Base-by-base conservation (phyloP, 2,329 filamentous ascomycete species). In the Monilinia laxa region DNA sequence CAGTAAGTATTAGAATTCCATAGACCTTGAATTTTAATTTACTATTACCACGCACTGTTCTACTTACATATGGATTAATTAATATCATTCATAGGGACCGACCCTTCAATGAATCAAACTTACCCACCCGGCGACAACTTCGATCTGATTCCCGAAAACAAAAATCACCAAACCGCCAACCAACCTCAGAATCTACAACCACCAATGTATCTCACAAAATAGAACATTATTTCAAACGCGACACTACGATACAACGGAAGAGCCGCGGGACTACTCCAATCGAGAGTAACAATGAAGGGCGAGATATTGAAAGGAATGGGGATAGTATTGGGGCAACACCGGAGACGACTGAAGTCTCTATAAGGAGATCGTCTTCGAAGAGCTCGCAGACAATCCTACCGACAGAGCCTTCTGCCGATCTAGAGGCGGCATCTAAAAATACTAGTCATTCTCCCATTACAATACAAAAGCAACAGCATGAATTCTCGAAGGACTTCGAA, bases 21-120 rank as follows among this genome's bases (percentile, higher is more conserved):
- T 7, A 53, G 20, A n/a, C 7, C 38, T 4, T 16, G 31, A 62
- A 20, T 38, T 55, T 28, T 54, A 45, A 25, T 2, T 45, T 62
- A 31, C 40, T 28, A 25, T 20, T 42, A 42, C 11, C 40, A 42
- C 11, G 14, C 7, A 38, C 62, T 54, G 40, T 42, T 12, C 47
- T 47, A 56, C 55, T 67, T 5, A 11, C 35, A 20, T 54, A 42
- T 28, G 42, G 31, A 52, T 65, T 65, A 64, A 51, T 47, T 47
- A 74, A 77, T 73, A 62, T 65, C 40, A 56, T 59, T 62, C 67
- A 53, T 73, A 84, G 82, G 76, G 79, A 81, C 66, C 79, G 80
- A 62, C 79, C 77, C 67, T 78, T 87, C 52, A 82, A 83, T 72
- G 84, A 86, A 74, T 77, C 78, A 60, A 82, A 79, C 72, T 82